Conservation (phyloP, 1,284 basidiomycete species). For the Fomes fomentarius region DNA sequence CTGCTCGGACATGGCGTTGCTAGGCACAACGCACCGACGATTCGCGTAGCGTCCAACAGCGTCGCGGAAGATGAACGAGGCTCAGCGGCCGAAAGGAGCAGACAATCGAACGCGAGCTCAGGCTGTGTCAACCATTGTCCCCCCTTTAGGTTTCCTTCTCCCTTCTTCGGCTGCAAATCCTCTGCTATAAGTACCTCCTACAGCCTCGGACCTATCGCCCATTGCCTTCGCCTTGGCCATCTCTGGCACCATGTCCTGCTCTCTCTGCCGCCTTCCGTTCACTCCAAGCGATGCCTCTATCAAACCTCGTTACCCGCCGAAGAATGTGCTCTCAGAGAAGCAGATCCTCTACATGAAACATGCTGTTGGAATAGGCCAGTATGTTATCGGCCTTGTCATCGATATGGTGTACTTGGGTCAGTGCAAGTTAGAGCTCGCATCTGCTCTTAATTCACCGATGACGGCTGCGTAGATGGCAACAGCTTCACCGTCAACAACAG, state of each 20-base stretch:
- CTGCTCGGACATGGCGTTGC: neutral
- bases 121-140: no score
- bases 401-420: slow-evolving; percentile 9
- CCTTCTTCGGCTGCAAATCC: no score
- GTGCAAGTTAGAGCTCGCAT: neutral
- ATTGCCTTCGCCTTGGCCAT: neutral
- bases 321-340: slow-evolving; percentile 22
- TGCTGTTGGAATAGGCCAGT: slow-evolving; percentile 21
- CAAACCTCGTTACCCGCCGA: slow-evolving; percentile 21
- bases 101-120: no score
- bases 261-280: slow-evolving; percentile 31
- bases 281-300: slow-evolving; percentile 19
- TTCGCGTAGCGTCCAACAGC: no score
- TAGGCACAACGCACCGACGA: neutral
- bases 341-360: slow-evolving; percentile 24
- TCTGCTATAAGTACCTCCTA: neutral
- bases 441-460: neutral
- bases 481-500: slow-evolving; percentile 5
- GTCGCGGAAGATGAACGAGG: no score
- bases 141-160: no score
- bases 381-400: slow-evolving; percentile 10
- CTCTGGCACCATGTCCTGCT: slow-evolving; percentile 27
- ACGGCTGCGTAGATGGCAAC: slow-evolving; percentile 13
- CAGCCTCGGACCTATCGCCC: neutral
- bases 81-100: no score